Base-by-base conservation (phyloP, 1,139 yeast genomes). In the Hemisphaericaspora subhashii region DNA sequence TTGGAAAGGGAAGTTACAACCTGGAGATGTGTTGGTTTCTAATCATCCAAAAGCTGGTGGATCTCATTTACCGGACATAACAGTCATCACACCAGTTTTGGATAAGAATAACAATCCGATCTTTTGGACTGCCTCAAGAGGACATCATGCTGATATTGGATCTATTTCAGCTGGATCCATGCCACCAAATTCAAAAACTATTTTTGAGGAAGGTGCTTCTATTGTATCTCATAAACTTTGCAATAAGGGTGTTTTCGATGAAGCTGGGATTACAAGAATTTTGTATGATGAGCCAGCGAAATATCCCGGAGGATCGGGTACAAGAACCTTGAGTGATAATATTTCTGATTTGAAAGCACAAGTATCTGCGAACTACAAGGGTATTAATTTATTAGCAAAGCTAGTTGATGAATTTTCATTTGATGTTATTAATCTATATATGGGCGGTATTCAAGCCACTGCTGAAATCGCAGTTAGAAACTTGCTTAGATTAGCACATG, bases 21-120 rank as follows among this genome's bases (percentile, higher is more conserved):
- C 77, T 8, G 94, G 94, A 18, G 94, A 85, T 61, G 92, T 85
- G 1, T 59, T 86, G 23, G 83, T 84, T 5, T 78, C 89, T 1
- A 86, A 86, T 53, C 94, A 86, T 54, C 95, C 95, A 2, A 80
- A 74, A 16, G 81, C 81, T 43, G 94, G 94, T 18, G 94, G 94
- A 1, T 81, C 90, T 0, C 95, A 86, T 63, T 68, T 86, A 42
- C 94, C 95, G 0, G 95, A 86, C 64, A 81, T 85, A 36, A 86
- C 94, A 0, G 88, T 88, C 4, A 83, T 86, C 11, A 82, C 89
- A 8, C 84, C 84, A 2, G 78, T 78, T 1, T 56, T 66, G 41
- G 61, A 62, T 44, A 42, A 51, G 3, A 47, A 57, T 22, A 61
- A 61, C 20, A 48, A 58, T 14, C 70, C 72, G 2, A 52, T 67